Conservation (phyloP, 2,329 filamentous ascomycete species). For the Arthroderma uncinatum region DNA sequence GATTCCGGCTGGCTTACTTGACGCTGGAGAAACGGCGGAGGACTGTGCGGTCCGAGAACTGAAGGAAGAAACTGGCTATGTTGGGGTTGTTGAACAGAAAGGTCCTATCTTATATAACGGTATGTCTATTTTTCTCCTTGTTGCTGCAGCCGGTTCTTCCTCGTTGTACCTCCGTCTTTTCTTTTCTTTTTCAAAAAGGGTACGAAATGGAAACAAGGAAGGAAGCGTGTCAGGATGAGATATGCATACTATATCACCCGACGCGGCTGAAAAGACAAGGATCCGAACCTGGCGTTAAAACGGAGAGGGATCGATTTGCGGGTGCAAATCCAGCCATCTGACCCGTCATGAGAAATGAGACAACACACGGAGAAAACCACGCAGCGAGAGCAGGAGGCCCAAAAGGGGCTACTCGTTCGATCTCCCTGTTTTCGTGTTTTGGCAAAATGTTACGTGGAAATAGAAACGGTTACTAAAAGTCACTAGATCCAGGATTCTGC, state of each 20-base stretch:
- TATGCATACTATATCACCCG: too few species aligned
- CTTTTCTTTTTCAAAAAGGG: too few species aligned
- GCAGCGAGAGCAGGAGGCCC: neutral
- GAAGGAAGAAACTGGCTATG: slow-evolving; percentile 53
- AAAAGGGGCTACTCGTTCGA: too few species aligned
- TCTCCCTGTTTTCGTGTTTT: too few species aligned
- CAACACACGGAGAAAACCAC: too few species aligned
- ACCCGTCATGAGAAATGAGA: neutral
- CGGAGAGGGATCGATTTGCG: too few species aligned
- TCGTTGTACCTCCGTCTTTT: too few species aligned
- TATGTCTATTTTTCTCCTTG: slow-evolving; percentile 17
- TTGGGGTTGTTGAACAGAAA: slow-evolving; percentile 37
- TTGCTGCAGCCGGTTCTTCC: neutral
- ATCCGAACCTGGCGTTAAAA: too few species aligned
- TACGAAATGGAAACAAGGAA: too few species aligned
- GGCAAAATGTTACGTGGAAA: too few species aligned
- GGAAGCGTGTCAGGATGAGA: too few species aligned
- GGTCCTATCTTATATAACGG: slow-evolving; percentile 38
- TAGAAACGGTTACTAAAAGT: neutral
- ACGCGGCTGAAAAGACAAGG: too few species aligned
- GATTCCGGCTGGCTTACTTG: slow-evolving; percentile 50
- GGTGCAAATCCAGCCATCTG: neutral
- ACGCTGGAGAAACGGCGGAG: slow-evolving; percentile 45
- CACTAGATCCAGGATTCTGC: slow-evolving; percentile 38
- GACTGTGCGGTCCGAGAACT: slow-evolving; percentile 48